Evolutionary conservation across 768 basidiomycete genomes (phyloP).

Genomic region (Saitozyma podzolica): DNA sequence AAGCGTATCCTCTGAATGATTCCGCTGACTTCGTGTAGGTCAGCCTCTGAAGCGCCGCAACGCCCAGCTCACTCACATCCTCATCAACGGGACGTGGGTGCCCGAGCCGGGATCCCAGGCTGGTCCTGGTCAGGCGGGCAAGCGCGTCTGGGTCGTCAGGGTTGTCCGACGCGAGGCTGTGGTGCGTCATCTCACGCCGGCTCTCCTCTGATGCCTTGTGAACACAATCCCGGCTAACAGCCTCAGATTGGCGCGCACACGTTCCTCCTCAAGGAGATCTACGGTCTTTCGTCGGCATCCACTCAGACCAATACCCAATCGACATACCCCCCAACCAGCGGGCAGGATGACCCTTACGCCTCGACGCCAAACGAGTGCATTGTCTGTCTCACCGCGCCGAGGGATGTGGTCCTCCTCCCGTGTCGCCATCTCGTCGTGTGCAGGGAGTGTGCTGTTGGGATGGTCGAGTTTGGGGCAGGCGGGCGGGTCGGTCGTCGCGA

Average conservation of each 20-base stretch:
- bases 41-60: slow-evolving; percentile 64
- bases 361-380: slow-evolving; percentile 69
- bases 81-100: slow-evolving; percentile 67
- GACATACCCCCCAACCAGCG: slow-evolving; percentile 45
- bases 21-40: slow-evolving; percentile 32
- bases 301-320: slow-evolving; percentile 48
- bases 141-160: slow-evolving; percentile 82
- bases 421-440: slow-evolving; percentile 94
- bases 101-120: slow-evolving; percentile 28
- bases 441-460: slow-evolving; percentile 91
- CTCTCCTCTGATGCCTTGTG: neutral
- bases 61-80: slow-evolving; percentile 84
- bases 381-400: slow-evolving; percentile 79
- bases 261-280: slow-evolving; percentile 94
- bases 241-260: slow-evolving; percentile 82
- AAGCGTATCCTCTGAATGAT: neutral
- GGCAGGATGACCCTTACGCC: slow-evolving; percentile 65
- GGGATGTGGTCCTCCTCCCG: slow-evolving; percentile 88
- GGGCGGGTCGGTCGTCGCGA: slow-evolving; percentile 64
- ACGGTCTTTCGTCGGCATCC: slow-evolving; percentile 68
- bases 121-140: slow-evolving; percentile 52
- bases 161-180: slow-evolving; percentile 90
- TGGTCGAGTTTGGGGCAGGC: slow-evolving; percentile 96
- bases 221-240: neutral
- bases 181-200: slow-evolving; percentile 26